Conservation (phyloP, 306 rosid genomes). For the Glycine latifolia region DNA sequence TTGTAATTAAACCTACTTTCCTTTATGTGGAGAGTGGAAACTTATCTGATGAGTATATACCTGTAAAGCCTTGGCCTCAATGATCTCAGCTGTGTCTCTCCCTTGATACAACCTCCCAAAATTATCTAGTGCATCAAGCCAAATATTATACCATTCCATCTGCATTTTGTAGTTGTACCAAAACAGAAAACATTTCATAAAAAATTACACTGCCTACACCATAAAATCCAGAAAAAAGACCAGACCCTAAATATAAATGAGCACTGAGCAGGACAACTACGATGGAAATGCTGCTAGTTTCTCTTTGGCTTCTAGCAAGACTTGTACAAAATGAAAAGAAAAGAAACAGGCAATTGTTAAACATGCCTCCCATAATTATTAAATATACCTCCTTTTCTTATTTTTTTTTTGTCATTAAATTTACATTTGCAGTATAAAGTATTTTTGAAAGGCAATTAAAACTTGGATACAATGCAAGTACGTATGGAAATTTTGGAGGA, state of each 20-base stretch:
- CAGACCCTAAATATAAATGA: slow-evolving; percentile 14
- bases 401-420: no score
- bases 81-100: slow-evolving; percentile 62
- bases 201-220: slow-evolving; percentile 13
- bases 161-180: slow-evolving; percentile 48
- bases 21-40: slow-evolving; percentile 4
- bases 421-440: no score
- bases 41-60: slow-evolving; percentile 46
- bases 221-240: slow-evolving; percentile 34
- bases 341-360: background rate
- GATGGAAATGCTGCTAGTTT: background rate
- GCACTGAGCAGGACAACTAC: slow-evolving; percentile 20
- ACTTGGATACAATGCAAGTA: no score
- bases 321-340: background rate
- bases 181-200: slow-evolving; percentile 6
- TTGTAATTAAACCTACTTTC: slow-evolving; percentile 3
- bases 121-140: slow-evolving; percentile 66
- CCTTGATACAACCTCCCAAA: slow-evolving; percentile 66
- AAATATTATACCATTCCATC: slow-evolving; percentile 89
- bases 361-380: no score
- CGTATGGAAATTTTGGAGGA: no score
- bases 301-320: slow-evolving; percentile 23
- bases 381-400: no score
- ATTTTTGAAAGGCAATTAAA: no score
- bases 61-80: slow-evolving; percentile 75